Conservation (phyloP, 2,329 filamentous ascomycete species). For the Leptographium wingfieldii region DNA sequence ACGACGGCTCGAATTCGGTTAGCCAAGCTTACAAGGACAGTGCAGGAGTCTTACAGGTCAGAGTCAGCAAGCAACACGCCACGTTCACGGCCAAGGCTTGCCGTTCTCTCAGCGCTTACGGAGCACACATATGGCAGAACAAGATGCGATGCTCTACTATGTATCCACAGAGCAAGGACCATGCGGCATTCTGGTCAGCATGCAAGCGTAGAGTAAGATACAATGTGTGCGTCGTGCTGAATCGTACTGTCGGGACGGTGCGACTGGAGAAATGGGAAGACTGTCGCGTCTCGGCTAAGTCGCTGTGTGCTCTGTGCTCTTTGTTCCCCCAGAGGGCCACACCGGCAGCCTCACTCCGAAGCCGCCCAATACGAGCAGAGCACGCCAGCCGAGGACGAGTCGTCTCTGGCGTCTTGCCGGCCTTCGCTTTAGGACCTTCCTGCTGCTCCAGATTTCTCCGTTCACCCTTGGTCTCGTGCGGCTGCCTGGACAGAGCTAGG, state of each 20-base stretch:
- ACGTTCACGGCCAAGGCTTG: no score
- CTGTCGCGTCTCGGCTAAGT: neutral
- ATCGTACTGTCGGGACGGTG: neutral
- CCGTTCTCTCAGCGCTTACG: no score
- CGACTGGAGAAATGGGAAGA: neutral
- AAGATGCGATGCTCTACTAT: no score
- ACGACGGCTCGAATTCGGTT: neutral
- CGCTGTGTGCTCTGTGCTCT: neutral
- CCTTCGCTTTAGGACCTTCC: neutral
- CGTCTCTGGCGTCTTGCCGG: neutral
- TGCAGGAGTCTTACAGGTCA: neutral
- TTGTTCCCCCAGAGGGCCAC: neutral
- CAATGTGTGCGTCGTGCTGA: no score
- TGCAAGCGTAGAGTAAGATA: no score
- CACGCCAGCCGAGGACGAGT: neutral
- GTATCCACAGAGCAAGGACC: no score
- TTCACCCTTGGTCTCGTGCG: conserved; percentile 1
- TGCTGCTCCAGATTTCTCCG: neutral
- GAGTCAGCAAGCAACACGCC: no score
- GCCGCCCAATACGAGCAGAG: neutral
- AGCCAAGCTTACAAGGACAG: neutral
- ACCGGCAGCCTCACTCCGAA: neutral
- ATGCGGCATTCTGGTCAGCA: no score
- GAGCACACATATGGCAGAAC: no score
- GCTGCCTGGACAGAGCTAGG: neutral